Conservation (phyloP, 257 asterid species). For the Rehmannia glutinosa region DNA sequence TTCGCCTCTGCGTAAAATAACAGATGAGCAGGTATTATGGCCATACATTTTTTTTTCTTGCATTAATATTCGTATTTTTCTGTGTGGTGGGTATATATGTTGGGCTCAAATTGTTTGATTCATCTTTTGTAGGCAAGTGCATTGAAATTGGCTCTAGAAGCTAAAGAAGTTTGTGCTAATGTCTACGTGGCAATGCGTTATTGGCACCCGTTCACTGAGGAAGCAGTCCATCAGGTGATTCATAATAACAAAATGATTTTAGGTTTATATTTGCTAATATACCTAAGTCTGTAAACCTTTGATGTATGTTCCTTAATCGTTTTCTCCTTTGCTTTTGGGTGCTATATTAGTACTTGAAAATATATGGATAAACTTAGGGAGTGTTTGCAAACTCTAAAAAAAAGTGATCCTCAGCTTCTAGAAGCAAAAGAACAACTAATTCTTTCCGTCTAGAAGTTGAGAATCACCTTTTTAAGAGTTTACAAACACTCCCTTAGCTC, state of each 20-base stretch:
- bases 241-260: not conserved
- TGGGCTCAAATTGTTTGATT: conserved; percentile 15
- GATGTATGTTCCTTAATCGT: no score
- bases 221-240: conserved; percentile 82
- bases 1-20: conserved; percentile 88
- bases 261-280: no score
- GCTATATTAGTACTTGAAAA: no score
- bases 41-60: not conserved
- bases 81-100: not conserved
- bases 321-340: no score
- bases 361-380: no score
- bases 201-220: conserved; percentile 99
- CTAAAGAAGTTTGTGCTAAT: conserved; percentile 56
- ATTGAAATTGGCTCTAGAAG: conserved; percentile 58
- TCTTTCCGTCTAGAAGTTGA: no score
- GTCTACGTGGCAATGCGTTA: conserved; percentile 97
- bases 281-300: no score
- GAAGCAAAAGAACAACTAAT: no score
- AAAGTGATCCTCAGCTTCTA: no score
- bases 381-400: no score
- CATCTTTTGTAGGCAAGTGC: conserved; percentile 65
- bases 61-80: not conserved
- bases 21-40: conserved; percentile 76
- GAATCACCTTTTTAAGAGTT: no score
- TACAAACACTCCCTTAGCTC: no score